Evolutionary conservation across 2,329 filamentous ascomycete species (phyloP), one percentile per base, ranked within the genome.

Genomic region (Pseudogymnoascus sp.): DNA sequence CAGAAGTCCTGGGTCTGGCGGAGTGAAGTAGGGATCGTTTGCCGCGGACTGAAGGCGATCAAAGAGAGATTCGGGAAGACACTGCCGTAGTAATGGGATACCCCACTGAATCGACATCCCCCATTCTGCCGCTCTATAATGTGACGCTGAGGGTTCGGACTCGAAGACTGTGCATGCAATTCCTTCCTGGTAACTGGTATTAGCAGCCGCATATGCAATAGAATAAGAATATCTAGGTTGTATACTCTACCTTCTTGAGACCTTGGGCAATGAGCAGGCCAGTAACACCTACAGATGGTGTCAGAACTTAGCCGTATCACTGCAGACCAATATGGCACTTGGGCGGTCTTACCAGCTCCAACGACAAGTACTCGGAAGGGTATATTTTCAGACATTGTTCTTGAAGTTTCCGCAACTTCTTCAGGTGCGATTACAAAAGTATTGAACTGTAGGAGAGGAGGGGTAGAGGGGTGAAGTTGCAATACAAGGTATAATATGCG

Each of bases 191-290:
- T 43, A 8, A 20, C 14, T 18, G 16, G 25, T 60, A 22, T 57
- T 16, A 28, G 57, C 32, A n/a, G 9, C 3, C 32, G 11, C 32
- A 37, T 16, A 18, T 39, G 30, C 6, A 9, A 8, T 38, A 12
- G 32, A 32, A 12, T 32, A 2, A 2, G 32, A 4, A 25, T 38
- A n/a, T 22, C 12, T 25, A 28, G 6, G 20, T 58, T 18, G 9
- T 38, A 6, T n/a, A 39, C 7, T 63, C 7, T 63, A 72, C 71
- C 67, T 76, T 76, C 63, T 72, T 74, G 7, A 76, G 65, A 2
- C 74, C 74, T 50, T 77, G 74, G 4, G 75, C 74, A 22, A 75
- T 68, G 1, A 73, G 70, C 60, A 75, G 74, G 7, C 75, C 75
- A 14, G 74, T 75, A 43, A 72, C 74, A 14, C 74, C 75, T 77